Evolutionary conservation across 768 basidiomycete genomes (phyloP).

Genomic region (Psilocybe sp.): DNA sequence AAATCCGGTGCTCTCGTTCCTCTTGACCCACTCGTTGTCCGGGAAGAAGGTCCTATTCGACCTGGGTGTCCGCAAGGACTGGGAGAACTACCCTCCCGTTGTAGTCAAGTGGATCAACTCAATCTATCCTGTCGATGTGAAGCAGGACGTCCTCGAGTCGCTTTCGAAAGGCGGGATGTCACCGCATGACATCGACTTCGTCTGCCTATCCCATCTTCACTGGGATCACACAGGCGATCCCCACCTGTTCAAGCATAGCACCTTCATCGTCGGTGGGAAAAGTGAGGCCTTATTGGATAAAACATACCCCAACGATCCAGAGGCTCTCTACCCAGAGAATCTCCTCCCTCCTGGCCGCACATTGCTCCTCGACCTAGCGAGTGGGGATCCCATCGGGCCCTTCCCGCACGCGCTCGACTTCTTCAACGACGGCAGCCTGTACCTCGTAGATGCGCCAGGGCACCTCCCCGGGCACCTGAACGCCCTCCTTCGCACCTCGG

Average conservation of each 20-base stretch:
- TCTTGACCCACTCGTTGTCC: constrained; percentile 43
- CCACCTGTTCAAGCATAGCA: constrained; percentile 40
- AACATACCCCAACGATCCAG: constrained; percentile 41
- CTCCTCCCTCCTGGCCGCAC: constrained; percentile 38
- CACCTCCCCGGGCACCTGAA: constrained; percentile 57
- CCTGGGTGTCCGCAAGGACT: constrained; percentile 50
- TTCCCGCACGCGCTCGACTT: constrained; percentile 51
- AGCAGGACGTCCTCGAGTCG: constrained; percentile 44
- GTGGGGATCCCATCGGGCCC: constrained; percentile 42
- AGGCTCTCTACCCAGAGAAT: constrained; percentile 26
- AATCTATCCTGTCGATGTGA: constrained; percentile 21
- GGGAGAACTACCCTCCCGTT: constrained; percentile 36
- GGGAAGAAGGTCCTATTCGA: constrained; percentile 48
- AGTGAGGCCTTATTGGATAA: constrained; percentile 30
- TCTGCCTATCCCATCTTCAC: constrained; percentile 52
- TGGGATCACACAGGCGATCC: constrained; percentile 54
- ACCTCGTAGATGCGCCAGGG: constrained; percentile 56
- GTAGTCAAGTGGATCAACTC: constrained; percentile 24
- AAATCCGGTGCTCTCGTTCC: constrained; percentile 51
- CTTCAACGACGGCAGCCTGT: constrained; percentile 57
- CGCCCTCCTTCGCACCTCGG: constrained; percentile 50
- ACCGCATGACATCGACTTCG: constrained; percentile 33
- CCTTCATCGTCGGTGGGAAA: constrained; percentile 45
- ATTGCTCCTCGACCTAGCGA: constrained; percentile 29
- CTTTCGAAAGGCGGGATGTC: constrained; percentile 40